phyloP scores from a whole-genome alignment of 2,329 filamentous ascomycete species.

The Trichoderma semiorbis region DNA sequence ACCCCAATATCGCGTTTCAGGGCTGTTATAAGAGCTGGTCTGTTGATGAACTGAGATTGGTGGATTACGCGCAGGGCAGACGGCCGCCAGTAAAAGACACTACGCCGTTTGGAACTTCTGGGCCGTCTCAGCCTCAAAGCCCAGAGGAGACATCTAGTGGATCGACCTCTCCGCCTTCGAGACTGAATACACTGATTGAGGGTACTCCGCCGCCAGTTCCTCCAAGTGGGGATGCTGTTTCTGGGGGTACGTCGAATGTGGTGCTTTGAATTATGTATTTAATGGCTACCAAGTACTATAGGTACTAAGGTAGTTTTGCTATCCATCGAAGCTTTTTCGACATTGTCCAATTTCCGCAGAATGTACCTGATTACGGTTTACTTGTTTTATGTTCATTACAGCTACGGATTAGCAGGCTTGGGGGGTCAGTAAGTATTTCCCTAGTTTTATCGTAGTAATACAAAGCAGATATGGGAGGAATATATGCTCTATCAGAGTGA shows the following conservation, averaged over 20 bases:
- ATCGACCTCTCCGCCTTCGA: background rate
- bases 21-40: background rate
- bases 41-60: background rate
- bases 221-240: background rate
- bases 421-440: too few relatives aligned
- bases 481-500: too few relatives aligned
- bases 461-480: too few relatives aligned
- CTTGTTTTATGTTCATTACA: background rate
- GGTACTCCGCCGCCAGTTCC: background rate
- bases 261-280: background rate
- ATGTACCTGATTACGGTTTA: background rate
- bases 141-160: background rate
- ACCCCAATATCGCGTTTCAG: background rate
- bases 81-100: background rate
- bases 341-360: background rate
- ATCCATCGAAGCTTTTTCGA: background rate
- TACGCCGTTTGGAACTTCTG: background rate
- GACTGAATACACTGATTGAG: background rate
- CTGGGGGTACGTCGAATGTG: background rate
- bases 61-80: background rate
- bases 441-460: too few relatives aligned
- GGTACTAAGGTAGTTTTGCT: too few relatives aligned
- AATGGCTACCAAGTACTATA: background rate
- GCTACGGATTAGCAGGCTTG: background rate
- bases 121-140: background rate